Conservation (phyloP, 345 rosid species). For the Erodium maritimum region DNA sequence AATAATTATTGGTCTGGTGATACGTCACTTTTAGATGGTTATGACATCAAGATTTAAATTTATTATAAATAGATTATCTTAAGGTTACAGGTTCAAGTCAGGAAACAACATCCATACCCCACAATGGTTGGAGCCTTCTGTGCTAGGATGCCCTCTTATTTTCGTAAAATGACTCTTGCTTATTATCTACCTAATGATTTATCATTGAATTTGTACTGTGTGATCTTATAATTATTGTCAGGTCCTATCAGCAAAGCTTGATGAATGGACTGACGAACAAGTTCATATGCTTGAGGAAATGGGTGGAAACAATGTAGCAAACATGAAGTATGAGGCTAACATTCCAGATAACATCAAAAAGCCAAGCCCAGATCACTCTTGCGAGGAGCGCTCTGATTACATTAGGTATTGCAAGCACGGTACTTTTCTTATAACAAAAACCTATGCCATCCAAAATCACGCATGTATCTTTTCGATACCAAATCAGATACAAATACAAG, state of each 20-base stretch:
- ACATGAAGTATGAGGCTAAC: constrained; percentile 67
- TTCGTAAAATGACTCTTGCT: too few species aligned
- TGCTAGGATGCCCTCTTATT: too few species aligned
- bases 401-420: constrained; percentile 36
- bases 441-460: constrained; percentile 2
- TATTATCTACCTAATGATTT: background rate
- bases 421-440: constrained; percentile 1
- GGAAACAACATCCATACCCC: too few species aligned
- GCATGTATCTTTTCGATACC: background rate
- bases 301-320: constrained; percentile 72
- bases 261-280: constrained; percentile 95
- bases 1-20: background rate
- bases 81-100: too few species aligned
- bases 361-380: constrained; percentile 67
- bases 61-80: too few species aligned
- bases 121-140: background rate
- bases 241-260: constrained; percentile 87
- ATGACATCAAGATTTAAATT: background rate
- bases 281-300: constrained; percentile 38
- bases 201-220: constrained; percentile 1
- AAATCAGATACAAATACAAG: background rate
- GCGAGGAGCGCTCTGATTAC: constrained; percentile 69
- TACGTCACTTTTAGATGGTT: background rate
- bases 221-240: constrained; percentile 18
- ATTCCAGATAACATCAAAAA: constrained; percentile 46